phyloP scores from a whole-genome alignment of 2,329 filamentous ascomycete genomes.

The Xylariaceae sp. region DNA sequence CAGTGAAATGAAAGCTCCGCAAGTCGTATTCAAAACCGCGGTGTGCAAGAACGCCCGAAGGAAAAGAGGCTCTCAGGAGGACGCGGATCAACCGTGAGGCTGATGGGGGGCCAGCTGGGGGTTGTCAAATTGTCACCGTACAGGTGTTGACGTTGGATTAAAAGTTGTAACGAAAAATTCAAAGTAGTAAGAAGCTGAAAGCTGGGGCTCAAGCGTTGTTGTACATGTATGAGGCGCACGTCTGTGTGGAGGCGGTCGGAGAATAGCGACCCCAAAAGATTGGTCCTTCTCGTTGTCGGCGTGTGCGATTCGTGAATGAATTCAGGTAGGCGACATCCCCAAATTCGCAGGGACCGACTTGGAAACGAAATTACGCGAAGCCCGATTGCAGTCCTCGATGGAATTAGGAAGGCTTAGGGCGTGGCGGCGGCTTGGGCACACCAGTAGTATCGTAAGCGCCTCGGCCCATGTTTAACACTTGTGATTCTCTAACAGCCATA shows the following conservation, averaged over 20 bases:
- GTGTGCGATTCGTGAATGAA: too few relatives aligned
- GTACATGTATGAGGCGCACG: conserved; percentile 27
- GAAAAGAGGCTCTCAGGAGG: background rate
- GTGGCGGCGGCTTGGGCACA: conserved; percentile 31
- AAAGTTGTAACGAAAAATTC: conserved; percentile 26
- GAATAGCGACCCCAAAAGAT: conserved; percentile 2
- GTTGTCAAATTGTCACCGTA: background rate
- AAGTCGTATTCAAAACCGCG: background rate
- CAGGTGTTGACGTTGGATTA: conserved; percentile 25
- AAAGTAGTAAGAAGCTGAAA: conserved; percentile 15
- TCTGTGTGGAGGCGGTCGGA: background rate
- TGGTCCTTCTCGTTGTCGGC: too few relatives aligned
- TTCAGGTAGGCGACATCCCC: too few relatives aligned
- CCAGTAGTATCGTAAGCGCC: conserved; percentile 34
- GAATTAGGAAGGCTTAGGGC: conserved; percentile 30
- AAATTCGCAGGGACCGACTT: too few relatives aligned
- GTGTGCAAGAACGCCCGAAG: background rate
- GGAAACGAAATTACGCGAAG: too few relatives aligned
- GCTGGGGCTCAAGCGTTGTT: conserved; percentile 24
- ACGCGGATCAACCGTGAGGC: background rate
- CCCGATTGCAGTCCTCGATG: too few relatives aligned
- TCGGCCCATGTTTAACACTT: conserved; percentile 32
- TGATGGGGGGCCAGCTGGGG: too few relatives aligned
- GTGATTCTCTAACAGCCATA: conserved; percentile 29
- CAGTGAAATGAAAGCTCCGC: too few relatives aligned